Conservation (phyloP, 1,284 basidiomycete species). For the Microbotryum lychnidis-dioicae region DNA sequence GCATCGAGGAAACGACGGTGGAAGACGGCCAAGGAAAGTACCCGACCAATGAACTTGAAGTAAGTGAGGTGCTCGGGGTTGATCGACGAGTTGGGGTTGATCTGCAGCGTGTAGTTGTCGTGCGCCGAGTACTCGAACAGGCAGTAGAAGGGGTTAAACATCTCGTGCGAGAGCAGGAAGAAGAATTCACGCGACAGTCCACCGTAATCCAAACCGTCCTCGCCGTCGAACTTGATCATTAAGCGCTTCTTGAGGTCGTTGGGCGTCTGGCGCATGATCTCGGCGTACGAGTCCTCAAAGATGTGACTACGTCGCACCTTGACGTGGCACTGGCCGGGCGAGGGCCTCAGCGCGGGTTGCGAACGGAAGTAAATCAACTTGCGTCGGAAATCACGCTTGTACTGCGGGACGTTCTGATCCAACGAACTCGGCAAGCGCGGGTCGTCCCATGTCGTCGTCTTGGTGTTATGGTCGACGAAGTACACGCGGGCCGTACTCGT, state of each 20-base stretch:
- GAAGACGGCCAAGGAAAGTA: conserved; percentile 92
- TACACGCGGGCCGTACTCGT: conserved; percentile 88
- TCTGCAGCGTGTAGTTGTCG: conserved; percentile 87
- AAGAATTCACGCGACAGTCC: conserved; percentile 98
- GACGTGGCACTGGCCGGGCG: conserved; percentile 85
- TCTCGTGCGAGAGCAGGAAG: conserved; percentile 95
- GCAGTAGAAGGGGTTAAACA: conserved; percentile 82
- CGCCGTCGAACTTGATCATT: conserved; percentile 98
- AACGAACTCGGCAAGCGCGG: conserved; percentile 69
- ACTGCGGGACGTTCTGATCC: conserved; percentile 94
- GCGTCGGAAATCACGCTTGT: conserved; percentile 96
- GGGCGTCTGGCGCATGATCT: conserved; percentile 88
- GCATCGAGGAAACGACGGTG: conserved; percentile 97
- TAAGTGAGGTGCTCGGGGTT: conserved; percentile 99
- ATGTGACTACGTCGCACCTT: conserved; percentile 89
- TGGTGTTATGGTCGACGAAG: conserved; percentile 76
- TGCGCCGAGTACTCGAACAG: conserved; percentile 98
- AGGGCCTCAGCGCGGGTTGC: conserved; percentile 80
- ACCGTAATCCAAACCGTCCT: conserved; percentile 97
- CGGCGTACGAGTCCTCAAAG: conserved; percentile 91
- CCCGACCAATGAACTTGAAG: conserved; percentile 98
- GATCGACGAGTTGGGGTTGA: conserved; percentile 77
- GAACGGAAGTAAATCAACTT: conserved; percentile 99
- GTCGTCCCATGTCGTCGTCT: conserved; percentile 95
- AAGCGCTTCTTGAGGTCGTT: conserved; percentile 93